Percentiles rank a stretch among this genome's conserved stretches.
phyloP scores from a whole-genome alignment of 352 stramenopile genomes.

The Phytophthora megakarya region DNA sequence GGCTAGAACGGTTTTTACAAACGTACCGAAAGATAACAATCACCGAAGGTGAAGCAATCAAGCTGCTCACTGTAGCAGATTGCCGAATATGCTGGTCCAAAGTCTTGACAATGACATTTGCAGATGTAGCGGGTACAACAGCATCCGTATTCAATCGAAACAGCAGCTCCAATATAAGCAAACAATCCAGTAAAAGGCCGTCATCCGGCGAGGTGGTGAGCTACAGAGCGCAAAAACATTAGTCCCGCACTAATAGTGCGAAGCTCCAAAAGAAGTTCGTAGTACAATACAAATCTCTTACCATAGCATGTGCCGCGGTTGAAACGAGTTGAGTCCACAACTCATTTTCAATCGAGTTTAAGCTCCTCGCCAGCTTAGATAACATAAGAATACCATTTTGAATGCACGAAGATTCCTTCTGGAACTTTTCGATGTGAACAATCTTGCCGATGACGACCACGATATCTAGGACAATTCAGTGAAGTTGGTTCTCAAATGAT shows the following conservation, averaged over 20 bases:
- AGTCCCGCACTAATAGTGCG: too few species aligned
- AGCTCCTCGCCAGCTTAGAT: slow-evolving; percentile 11
- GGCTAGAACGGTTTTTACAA: neutral
- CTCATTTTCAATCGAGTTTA: slow-evolving; percentile 8
- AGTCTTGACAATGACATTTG: slow-evolving; percentile 36
- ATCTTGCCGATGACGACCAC: slow-evolving; percentile 25
- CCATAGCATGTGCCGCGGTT: slow-evolving; percentile 35
- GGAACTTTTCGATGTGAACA: slow-evolving; percentile 27
- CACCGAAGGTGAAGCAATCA: slow-evolving; percentile 16
- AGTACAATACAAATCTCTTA: neutral
- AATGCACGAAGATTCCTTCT: slow-evolving; percentile 26
- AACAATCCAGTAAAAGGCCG: slow-evolving; percentile 21
- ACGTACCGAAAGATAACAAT: slow-evolving; percentile 26
- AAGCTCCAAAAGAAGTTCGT: neutral
- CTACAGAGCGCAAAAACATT: slow-evolving; percentile 7
- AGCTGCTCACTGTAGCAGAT: neutral
- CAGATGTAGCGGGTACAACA: slow-evolving; percentile 17
- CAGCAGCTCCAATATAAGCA: slow-evolving; percentile 30
- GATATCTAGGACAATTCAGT: slow-evolving; percentile 13
- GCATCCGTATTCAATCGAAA: slow-evolving; percentile 16
- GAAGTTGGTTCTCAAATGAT: neutral
- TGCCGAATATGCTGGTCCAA: slow-evolving; percentile 24
- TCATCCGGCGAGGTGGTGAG: slow-evolving; percentile 26
- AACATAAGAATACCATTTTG: slow-evolving; percentile 24
- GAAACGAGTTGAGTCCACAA: slow-evolving; percentile 25